These are phyloP conservation scores for Neurospora tetrasperma DNA, from an alignment of 495 filamentous ascomycete genomes.

Conservation along the genomic window DNA sequence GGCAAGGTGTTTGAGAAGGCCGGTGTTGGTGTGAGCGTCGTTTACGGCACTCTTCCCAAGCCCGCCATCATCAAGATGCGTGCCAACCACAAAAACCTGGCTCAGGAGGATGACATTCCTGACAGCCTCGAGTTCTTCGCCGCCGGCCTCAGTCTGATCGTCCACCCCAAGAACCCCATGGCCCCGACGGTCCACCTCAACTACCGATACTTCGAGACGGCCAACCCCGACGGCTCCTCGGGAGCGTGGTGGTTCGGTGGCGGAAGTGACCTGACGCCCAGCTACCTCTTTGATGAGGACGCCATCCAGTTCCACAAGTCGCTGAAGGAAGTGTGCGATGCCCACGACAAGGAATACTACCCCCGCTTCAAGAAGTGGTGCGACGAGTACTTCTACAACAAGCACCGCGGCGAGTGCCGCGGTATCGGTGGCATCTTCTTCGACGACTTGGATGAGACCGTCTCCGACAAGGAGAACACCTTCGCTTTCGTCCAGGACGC, in stretches of 20 bases:
- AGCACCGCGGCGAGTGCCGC: constrained; percentile 80
- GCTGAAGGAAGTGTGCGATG: constrained; percentile 88
- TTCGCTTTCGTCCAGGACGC: constrained; percentile 87
- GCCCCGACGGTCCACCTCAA: constrained; percentile 96
- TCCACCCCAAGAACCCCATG: constrained; percentile 92
- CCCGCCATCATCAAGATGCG: constrained; percentile 89
- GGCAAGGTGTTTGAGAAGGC: constrained; percentile 98
- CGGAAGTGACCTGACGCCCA: constrained; percentile 86
- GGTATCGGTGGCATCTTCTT: constrained; percentile 98
- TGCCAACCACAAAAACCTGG: constrained; percentile 85
- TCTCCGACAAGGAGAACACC: constrained; percentile 72
- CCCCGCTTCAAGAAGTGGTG: constrained; percentile 97
- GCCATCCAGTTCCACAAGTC: constrained; percentile 91
- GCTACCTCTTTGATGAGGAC: constrained; percentile 94
- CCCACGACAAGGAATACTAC: constrained; percentile 87
- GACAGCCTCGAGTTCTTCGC: constrained; percentile 89
- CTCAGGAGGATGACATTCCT: constrained; percentile 47
- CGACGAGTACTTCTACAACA: constrained; percentile 91
- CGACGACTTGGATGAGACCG: constrained; percentile 82
- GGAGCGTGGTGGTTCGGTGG: constrained; percentile 97
- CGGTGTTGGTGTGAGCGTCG: constrained; percentile 87
- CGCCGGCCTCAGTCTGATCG: constrained; percentile 80
- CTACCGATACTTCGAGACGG: constrained; percentile 98
- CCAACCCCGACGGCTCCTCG: constrained; percentile 57
- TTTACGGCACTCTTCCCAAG: constrained; percentile 85